Evolutionary conservation across 352 stramenopile genomes (phyloP).

Genomic region (Globisporangium mamillatum): DNA sequence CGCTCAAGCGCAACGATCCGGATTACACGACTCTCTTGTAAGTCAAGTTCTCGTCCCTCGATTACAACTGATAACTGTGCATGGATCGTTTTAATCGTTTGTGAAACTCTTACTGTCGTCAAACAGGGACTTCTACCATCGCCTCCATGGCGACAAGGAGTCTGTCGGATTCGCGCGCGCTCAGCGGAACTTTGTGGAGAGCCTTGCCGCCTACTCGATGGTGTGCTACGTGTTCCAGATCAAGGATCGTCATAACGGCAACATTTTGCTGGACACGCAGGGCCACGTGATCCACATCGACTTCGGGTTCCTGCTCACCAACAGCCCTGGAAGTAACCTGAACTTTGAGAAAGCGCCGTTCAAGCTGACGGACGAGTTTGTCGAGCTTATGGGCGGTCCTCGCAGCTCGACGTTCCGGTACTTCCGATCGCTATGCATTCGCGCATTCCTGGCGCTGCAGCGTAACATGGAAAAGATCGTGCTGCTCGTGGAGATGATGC

Average conservation of each 20-base stretch:
- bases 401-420: constrained; percentile 91
- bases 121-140: constrained; percentile 87
- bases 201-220: constrained; percentile 96
- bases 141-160: constrained; percentile 87
- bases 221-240: constrained; percentile 98
- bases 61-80: neutral
- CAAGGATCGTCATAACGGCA: constrained; percentile 99
- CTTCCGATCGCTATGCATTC: constrained; percentile 95
- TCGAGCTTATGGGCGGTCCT: constrained; percentile 93
- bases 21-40: constrained; percentile 89
- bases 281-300: constrained; percentile 99
- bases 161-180: constrained; percentile 73
- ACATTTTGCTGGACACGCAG: constrained; percentile 97
- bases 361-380: constrained; percentile 96
- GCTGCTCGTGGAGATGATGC: constrained; percentile 96
- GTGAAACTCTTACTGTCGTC: constrained; percentile 26
- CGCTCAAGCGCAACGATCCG: constrained; percentile 90
- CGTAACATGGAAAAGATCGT: constrained; percentile 95
- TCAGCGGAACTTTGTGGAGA: constrained; percentile 88
- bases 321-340: constrained; percentile 92
- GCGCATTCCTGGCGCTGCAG: constrained; percentile 92
- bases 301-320: constrained; percentile 98
- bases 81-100: constrained; percentile 25
- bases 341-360: constrained; percentile 97
- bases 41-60: constrained; percentile 22